Conservation (phyloP, 768 basidiomycete species). For the Calocybe gangraenosa region DNA sequence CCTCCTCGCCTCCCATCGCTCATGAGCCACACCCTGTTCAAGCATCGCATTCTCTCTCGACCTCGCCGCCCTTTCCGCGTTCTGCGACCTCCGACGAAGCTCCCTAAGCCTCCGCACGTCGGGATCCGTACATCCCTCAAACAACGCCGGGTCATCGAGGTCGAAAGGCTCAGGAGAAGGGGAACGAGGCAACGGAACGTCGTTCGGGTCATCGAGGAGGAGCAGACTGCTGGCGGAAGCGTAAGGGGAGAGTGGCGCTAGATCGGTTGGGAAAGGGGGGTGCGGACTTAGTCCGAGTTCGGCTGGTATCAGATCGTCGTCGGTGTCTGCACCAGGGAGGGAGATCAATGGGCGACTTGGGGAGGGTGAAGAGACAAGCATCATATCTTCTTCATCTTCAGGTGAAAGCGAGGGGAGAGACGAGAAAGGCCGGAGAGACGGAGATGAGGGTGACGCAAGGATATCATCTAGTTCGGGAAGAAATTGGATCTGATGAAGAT, state of each 20-base stretch:
- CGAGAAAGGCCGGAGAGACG: conserved; percentile 16
- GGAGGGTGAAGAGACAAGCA: conserved; percentile 16
- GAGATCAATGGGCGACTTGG: conserved; percentile 22
- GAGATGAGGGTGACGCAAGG: conserved; percentile 15
- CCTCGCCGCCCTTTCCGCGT: conserved; percentile 18
- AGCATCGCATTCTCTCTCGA: conserved; percentile 19
- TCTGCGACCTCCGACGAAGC: conserved; percentile 29
- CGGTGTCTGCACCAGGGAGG: conserved; percentile 30
- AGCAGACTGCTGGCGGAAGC: conserved; percentile 25
- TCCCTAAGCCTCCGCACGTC: conserved; percentile 36
- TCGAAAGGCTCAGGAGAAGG: conserved; percentile 39
- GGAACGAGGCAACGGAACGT: conserved; percentile 34
- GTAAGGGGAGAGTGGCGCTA: conserved; percentile 2
- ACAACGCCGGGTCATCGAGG: conserved; percentile 27
- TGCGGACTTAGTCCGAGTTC: background rate
- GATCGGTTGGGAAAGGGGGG: background rate
- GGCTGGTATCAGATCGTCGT: conserved; percentile 24
- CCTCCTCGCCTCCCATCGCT: conserved; percentile 37
- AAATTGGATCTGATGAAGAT: conserved; percentile 7
- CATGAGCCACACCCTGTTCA: conserved; percentile 31
- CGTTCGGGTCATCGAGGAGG: conserved; percentile 25
- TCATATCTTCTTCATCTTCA: conserved; percentile 16
- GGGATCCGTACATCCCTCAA: conserved; percentile 29
- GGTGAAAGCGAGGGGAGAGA: conserved; percentile 24
- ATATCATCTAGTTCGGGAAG: conserved; percentile 13